Conservation (phyloP, 2,329 filamentous ascomycete genomes). For the Microsporum audouinii region DNA sequence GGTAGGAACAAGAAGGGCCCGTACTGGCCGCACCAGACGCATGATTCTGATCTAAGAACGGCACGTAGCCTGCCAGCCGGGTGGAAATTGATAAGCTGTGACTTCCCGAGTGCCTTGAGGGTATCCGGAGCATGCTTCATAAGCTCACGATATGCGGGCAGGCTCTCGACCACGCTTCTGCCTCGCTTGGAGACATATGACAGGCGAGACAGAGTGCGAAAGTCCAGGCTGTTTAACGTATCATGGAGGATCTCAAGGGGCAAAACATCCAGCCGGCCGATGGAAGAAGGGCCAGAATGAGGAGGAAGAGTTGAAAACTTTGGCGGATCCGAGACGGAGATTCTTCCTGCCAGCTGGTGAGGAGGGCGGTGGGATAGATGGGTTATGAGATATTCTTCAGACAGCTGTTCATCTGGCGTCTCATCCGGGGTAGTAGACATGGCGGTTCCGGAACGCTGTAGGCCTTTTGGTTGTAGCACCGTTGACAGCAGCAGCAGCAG, state of each 20-base stretch:
- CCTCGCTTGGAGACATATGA: constrained; percentile 19
- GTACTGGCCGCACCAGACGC: constrained; percentile 22
- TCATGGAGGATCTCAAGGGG: constrained; percentile 20
- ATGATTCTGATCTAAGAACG: constrained; percentile 18
- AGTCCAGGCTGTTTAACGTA: constrained; percentile 18
- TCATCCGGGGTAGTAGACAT: not conserved
- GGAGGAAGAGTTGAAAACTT: not conserved
- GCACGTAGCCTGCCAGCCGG: constrained; percentile 16
- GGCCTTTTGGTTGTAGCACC: too few species aligned
- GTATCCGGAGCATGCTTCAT: constrained; percentile 31
- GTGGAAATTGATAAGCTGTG: constrained; percentile 17
- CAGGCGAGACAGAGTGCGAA: constrained; percentile 21
- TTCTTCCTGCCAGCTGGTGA: not conserved
- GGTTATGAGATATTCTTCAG: not conserved
- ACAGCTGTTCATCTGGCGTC: not conserved
- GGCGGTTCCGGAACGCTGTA: not conserved
- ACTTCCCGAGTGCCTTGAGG: constrained; percentile 19
- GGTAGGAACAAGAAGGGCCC: constrained; percentile 25
- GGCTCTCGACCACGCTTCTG: constrained; percentile 19
- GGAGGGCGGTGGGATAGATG: not conserved
- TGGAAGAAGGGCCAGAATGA: not conserved
- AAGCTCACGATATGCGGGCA: constrained; percentile 32
- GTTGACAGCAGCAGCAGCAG: too few species aligned
- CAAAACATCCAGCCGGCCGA: not conserved
- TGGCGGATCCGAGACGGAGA: not conserved